Evolutionary conservation across 2,329 filamentous ascomycete species (phyloP).

Genomic region (Chaetomiaceae sp.): DNA sequence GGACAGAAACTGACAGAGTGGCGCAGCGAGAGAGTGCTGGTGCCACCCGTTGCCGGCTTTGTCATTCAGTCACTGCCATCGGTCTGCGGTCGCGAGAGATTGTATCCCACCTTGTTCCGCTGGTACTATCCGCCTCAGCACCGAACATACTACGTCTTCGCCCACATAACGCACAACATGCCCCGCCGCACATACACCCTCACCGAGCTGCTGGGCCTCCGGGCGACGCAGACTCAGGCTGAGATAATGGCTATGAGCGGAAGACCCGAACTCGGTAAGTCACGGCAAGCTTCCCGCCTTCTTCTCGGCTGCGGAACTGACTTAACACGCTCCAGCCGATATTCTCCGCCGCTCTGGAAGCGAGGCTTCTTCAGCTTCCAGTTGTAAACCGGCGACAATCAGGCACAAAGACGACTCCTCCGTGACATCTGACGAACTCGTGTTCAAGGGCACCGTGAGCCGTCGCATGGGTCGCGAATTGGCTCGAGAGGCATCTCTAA

Average conservation of each 20-base stretch:
- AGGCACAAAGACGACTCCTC: slow-evolving; percentile 30
- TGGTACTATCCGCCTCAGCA: slow-evolving; percentile 32
- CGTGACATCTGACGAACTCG: slow-evolving; percentile 32
- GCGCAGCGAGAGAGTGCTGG: slow-evolving; percentile 25
- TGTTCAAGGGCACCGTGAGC: slow-evolving; percentile 33
- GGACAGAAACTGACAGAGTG: slow-evolving; percentile 34
- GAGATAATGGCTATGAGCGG: slow-evolving; percentile 8
- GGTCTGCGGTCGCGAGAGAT: slow-evolving; percentile 15
- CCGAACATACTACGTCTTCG: slow-evolving; percentile 37
- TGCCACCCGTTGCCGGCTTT: slow-evolving; percentile 32
- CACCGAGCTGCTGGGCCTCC: slow-evolving; percentile 40
- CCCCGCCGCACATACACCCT: slow-evolving; percentile 37
- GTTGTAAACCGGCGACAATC: slow-evolving; percentile 1
- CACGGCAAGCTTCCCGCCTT: background rate
- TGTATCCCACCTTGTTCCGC: slow-evolving; percentile 36
- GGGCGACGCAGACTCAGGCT: slow-evolving; percentile 11
- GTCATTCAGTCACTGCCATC: slow-evolving; percentile 24
- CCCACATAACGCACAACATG: slow-evolving; percentile 37
- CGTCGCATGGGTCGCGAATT: slow-evolving; percentile 18
- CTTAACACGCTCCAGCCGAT: slow-evolving; percentile 17
- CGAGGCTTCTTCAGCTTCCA: slow-evolving; percentile 12
- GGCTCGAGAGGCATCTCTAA: slow-evolving; percentile 11
- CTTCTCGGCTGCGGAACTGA: background rate
- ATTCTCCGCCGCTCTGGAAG: slow-evolving; percentile 25
- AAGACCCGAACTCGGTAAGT: slow-evolving; percentile 38